phyloP scores from a whole-genome alignment of 2,329 filamentous ascomycete genomes.

The Emericellopsis cladophorae region DNA sequence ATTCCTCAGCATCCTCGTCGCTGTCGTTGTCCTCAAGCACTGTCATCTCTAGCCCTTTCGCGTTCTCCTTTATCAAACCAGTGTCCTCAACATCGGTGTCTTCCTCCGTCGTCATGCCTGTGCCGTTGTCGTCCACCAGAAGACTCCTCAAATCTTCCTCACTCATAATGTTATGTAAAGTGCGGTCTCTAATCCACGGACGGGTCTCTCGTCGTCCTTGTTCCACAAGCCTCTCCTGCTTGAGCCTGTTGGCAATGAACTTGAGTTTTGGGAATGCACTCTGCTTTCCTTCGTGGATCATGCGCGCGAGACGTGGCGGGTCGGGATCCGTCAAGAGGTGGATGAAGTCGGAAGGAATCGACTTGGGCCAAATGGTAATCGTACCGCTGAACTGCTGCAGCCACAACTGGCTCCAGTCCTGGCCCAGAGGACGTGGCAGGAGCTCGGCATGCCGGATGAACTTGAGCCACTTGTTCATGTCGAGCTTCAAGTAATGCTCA shows the following conservation, averaged over 20 bases:
- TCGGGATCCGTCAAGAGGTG: slow-evolving; percentile 80
- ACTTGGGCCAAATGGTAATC: slow-evolving; percentile 92
- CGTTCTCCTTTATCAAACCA: slow-evolving; percentile 3
- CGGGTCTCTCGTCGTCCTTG: slow-evolving; percentile 41
- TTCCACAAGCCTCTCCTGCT: slow-evolving; percentile 62
- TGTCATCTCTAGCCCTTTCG: slow-evolving; percentile 11
- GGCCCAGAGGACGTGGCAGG: slow-evolving; percentile 76
- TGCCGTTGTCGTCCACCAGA: slow-evolving; percentile 21
- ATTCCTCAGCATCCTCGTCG: background rate
- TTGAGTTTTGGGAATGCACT: slow-evolving; percentile 84
- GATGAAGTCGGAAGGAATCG: slow-evolving; percentile 64
- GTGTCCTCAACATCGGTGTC: slow-evolving; percentile 19
- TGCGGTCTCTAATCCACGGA: slow-evolving; percentile 31
- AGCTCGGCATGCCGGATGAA: slow-evolving; percentile 87
- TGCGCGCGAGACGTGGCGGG: slow-evolving; percentile 60
- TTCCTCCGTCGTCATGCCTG: slow-evolving; percentile 20
- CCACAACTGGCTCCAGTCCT: slow-evolving; percentile 97
- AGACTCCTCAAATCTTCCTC: slow-evolving; percentile 45
- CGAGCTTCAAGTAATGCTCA: slow-evolving; percentile 92
- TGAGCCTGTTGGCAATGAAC: slow-evolving; percentile 79
- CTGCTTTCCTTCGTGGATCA: slow-evolving; percentile 85
- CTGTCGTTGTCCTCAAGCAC: slow-evolving; percentile 1
- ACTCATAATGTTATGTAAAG: slow-evolving; percentile 47
- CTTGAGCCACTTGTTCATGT: slow-evolving; percentile 95
- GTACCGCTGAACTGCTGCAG: slow-evolving; percentile 90